These are phyloP conservation scores for Aspergillus unguis DNA, from an alignment of 2,329 filamentous ascomycete genomes.

Conservation along the genomic window DNA sequence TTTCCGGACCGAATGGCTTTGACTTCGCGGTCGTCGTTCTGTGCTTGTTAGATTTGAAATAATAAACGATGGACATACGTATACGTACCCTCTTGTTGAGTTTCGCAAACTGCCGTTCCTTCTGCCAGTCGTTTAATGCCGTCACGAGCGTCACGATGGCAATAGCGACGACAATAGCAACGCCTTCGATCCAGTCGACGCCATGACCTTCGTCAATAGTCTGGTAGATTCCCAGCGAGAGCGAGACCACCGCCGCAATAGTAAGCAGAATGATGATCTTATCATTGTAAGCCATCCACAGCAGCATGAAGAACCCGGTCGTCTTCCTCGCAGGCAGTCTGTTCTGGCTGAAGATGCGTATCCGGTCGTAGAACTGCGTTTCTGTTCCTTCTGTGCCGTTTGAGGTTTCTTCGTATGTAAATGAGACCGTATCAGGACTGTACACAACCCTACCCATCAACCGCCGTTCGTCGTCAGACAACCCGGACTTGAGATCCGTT, in stretches of 20 bases:
- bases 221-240: conserved; percentile 68
- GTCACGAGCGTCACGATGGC: conserved; percentile 62
- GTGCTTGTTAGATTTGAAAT: conserved; percentile 26
- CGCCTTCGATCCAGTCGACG: conserved; percentile 66
- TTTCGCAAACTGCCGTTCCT: conserved; percentile 63
- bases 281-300: conserved; percentile 71
- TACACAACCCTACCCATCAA: conserved; percentile 68
- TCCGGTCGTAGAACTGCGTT: conserved; percentile 53
- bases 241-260: conserved; percentile 64
- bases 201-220: conserved; percentile 51
- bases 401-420: not conserved
- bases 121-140: conserved; percentile 65
- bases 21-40: conserved; percentile 63
- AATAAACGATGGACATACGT: not conserved
- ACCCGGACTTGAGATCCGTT: conserved; percentile 66
- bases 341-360: conserved; percentile 60
- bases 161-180: conserved; percentile 64
- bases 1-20: conserved; percentile 67
- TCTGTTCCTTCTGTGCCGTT: conserved; percentile 13
- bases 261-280: conserved; percentile 69
- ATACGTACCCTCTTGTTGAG: conserved; percentile 51
- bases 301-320: conserved; percentile 57
- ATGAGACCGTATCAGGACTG: conserved; percentile 58
- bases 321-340: conserved; percentile 61
- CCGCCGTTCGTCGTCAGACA: conserved; percentile 71